Base-by-base conservation (phyloP, 495 filamentous ascomycete genomes). In the Pseudevernia furfuracea region DNA sequence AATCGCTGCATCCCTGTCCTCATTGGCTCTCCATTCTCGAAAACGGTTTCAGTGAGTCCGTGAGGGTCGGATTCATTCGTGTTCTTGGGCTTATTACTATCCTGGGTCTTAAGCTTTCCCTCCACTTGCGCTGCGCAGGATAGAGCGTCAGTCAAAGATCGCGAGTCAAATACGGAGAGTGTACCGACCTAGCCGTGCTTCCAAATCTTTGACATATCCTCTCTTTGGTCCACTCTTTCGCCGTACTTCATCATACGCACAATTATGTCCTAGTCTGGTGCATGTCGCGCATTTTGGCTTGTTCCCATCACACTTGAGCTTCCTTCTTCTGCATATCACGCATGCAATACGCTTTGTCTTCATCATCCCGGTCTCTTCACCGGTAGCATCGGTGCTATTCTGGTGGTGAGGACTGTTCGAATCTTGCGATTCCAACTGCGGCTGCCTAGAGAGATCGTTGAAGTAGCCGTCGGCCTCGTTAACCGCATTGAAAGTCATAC, bases 171-270 rank as follows among this genome's bases (percentile, higher is more conserved):
- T 19, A 28, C 61, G 30, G 41, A 28, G 19, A 19, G 23, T 36
- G 5, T 46, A 70, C 77, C 73, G 81, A 97, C 93, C 91, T 71
- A 99, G 76, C 70, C 95, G 84, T 64, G 95, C 93, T 77, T 97
- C 95, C 72, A 99, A 73, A 60, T 92, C 91, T 80, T 97, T 99
- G 64, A 99, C 95, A 75, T 99, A 97, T 66, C 94, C 94, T 72
- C 95, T 83, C 79, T 97, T 99, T 6, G 94, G 94, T 12, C 94
- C 94, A 74, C 94, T 97, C 82, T 99, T 99, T 77, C 91, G 90
- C 72, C 94, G 85, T 59, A 92, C 87, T 77, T 99, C 94, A 76
- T 97, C 94, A 71, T 97, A 99, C 17, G 89, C 85, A 79, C 94
- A 99, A 62, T 86, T 86, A 77, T 99, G 94, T 44, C 89, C 87